Base-by-base conservation (phyloP, 805 yeast species). In the Lipomyces starkeyi region DNA sequence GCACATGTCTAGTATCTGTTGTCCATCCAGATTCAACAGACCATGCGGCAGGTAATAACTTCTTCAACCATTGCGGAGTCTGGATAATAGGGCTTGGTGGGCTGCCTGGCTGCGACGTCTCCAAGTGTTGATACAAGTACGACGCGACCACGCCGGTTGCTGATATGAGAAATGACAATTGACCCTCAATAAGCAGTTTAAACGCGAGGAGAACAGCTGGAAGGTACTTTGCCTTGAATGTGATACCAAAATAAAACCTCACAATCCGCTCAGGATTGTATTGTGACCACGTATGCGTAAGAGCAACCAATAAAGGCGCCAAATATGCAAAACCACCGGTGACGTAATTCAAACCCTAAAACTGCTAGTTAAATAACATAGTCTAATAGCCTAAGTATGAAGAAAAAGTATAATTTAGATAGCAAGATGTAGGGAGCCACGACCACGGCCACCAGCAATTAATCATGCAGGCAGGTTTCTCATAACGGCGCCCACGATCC, bases 271-370 rank as follows among this genome's bases (percentile, higher is more conserved):
- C 71, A 14, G 78, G 77, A 52, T 74, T 70, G 34, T 77, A 78
- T 71, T 81, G 82, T 14, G 80, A 78, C 77, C 80, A 74, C 1
- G 82, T 80, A 69, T 79, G 80, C 3, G 78, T 69, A 62, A 81
- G 59, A 1, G 82, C 82, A 63, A 72, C 66, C 22, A 71, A 58
- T 27, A 79, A 58, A n/a, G 78, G 76, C 8, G 74, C 61, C 35
- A 77, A 66, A 66, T 71, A 78, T 27, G 71, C 71, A 32, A 68
- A 57, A 17, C 74, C 75, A 13, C 71, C 73, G 14, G 70, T 34
- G 35, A 73, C 58, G n/a, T 57, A 47, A 57, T 67, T 73, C 35
- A 67, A 49, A 20, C 55, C 49, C 71, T 63, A 43, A 14, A 61
- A 34, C 6, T 53, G 29, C 4, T 1, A 17, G 35, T n/a, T n/a